Base-by-base conservation (phyloP, 2,329 filamentous ascomycete species). In the Neonectria sp. region DNA sequence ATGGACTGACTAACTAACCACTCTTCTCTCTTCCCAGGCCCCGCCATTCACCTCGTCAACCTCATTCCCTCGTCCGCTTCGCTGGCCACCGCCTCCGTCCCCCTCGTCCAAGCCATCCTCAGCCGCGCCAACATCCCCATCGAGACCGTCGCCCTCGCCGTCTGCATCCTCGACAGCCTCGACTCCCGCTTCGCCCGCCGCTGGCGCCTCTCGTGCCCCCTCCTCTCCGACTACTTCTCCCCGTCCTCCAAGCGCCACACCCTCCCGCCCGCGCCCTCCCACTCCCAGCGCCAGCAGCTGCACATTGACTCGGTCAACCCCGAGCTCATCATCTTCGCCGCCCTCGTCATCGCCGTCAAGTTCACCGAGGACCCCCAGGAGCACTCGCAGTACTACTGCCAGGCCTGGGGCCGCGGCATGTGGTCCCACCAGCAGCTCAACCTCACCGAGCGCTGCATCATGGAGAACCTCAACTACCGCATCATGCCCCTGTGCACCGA, bases 151-250 rank as follows among this genome's bases (percentile, higher is more conserved):
- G 90, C 90, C 51, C 82, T 92, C 43, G 90, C 89, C 40, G 89
- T 90, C 45, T 91, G 89, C 82, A 88, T 92, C 56, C 84, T 92
- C 71, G 90, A 92, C 76, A 90, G 89, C 46, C 83, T 92, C 68
- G 86, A 88, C 78, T 85, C 86, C 55, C 88, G 86, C 66, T 92
- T 92, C 77, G 88, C 89, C 53, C 85, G 88, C 37, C 85, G 82
- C 64, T 92, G 90, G 90, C 87, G 90, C 25, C 82, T 88, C 63
- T 84, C 85, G 3, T 90, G 88, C 71, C 89, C 90, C 0, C 80
- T 90, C 69, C 77, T 67, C 68, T 77, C 70, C 60, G 69, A 72
- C 68, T 70, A 73, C 58, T 72, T 77, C 56, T 70, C 71, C 49
- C 65, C 79, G 31, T 46, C 75, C 21, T 79, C 71, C 65, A 86